A percentile compares a stretch with the other conserved stretches of the same genome.
These are phyloP conservation scores for Aureobasidium sp. DNA, from an alignment of 2,329 filamentous ascomycete genomes.

Conservation along the genomic window DNA sequence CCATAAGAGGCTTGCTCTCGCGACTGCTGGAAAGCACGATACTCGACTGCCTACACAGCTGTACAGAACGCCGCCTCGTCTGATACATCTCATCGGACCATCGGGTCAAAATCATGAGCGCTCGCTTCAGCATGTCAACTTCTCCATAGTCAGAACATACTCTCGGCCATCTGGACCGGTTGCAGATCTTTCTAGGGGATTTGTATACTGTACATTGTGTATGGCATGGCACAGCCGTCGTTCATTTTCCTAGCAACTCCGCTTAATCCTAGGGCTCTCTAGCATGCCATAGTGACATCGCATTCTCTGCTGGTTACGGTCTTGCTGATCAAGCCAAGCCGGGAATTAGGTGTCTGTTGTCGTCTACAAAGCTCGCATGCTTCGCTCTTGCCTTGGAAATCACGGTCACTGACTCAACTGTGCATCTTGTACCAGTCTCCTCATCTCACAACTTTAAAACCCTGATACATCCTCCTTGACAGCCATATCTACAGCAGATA, in stretches of 20 bases:
- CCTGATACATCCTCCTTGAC: not conserved
- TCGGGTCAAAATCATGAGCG: not conserved
- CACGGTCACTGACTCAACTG: too few relatives aligned
- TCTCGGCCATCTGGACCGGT: too few relatives aligned
- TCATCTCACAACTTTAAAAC: not conserved
- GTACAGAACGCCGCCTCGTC: not conserved
- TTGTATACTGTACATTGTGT: not conserved
- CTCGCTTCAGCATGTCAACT: too few relatives aligned
- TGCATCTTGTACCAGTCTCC: too few relatives aligned
- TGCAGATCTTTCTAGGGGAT: not conserved
- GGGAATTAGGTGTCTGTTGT: too few relatives aligned
- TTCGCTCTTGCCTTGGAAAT: conserved; percentile 3
- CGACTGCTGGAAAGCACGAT: not conserved
- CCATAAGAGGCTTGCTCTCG: not conserved
- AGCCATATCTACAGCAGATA: not conserved
- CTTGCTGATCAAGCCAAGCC: too few relatives aligned
- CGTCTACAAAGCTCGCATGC: not conserved
- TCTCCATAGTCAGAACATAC: not conserved
- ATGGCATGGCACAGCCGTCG: not conserved
- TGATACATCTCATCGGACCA: not conserved
- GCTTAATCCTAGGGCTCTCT: not conserved
- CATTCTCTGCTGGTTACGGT: too few relatives aligned
- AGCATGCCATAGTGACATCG: not conserved
- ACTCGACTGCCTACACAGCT: not conserved
- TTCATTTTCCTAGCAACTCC: not conserved